Conservation (phyloP, 2,329 filamentous ascomycete species). For the Exutisphaerella laricina region DNA sequence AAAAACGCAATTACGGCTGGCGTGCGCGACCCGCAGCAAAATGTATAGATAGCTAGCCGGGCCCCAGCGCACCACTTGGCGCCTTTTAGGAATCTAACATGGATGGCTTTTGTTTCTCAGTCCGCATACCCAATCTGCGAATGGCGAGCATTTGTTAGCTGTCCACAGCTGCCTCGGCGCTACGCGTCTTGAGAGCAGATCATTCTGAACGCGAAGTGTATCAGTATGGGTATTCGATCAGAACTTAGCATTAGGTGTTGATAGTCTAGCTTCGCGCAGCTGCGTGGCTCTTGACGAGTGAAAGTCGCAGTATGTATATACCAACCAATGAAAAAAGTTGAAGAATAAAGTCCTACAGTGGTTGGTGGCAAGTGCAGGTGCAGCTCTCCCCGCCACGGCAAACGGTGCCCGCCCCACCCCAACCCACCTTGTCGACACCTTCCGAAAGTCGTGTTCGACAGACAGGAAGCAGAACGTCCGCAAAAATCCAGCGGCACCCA, state of each 20-base stretch:
- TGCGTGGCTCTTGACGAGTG: neutral
- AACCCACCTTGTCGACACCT: no score
- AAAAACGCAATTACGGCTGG: neutral
- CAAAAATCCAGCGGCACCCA: neutral
- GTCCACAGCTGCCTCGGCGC: constrained; percentile 3
- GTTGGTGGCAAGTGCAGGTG: no score
- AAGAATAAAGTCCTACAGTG: no score
- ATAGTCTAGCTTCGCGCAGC: neutral
- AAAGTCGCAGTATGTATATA: constrained; percentile 1
- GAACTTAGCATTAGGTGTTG: neutral
- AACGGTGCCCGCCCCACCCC: no score
- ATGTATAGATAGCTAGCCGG: neutral
- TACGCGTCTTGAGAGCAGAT: constrained; percentile 3
- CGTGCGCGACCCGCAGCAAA: neutral
- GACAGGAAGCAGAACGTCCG: neutral
- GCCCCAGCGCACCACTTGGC: neutral
- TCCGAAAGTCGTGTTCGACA: no score
- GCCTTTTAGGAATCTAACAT: neutral
- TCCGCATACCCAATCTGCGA: constrained; percentile 12
- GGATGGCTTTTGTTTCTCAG: constrained; percentile 1
- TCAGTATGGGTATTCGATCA: constrained; percentile 6
- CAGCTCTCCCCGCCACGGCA: no score
- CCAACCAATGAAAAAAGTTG: neutral
- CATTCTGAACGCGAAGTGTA: constrained; percentile 2
- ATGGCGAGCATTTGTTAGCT: neutral